phyloP scores from a whole-genome alignment of 192 early-diverging fungal species.

The Coemansia sp. region DNA sequence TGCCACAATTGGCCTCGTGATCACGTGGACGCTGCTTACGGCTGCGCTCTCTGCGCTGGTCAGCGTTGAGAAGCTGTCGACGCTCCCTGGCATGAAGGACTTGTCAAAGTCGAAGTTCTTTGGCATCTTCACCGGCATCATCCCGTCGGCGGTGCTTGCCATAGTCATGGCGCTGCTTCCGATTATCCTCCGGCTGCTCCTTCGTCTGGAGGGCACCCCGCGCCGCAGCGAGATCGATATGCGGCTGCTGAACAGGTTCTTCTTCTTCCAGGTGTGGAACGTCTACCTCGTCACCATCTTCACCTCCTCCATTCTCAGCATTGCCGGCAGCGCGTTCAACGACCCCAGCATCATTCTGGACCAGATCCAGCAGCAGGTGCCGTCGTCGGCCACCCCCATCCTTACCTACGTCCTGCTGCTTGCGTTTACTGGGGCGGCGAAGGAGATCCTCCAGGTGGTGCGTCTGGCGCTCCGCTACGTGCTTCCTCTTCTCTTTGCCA shows the following conservation, averaged over 20 bases:
- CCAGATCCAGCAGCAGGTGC: conserved; percentile 63
- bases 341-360: conserved; percentile 49
- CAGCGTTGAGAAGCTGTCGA: conserved; percentile 58
- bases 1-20: conserved; percentile 60
- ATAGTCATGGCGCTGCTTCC: conserved; percentile 75
- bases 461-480: conserved; percentile 67
- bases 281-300: conserved; percentile 80
- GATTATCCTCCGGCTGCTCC: conserved; percentile 66
- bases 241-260: conserved; percentile 72
- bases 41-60: conserved; percentile 59
- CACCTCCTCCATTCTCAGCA: conserved; percentile 63
- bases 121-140: conserved; percentile 73
- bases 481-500: conserved; percentile 60
- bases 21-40: conserved; percentile 77
- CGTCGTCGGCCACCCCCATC: conserved; percentile 76
- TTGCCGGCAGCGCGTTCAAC: conserved; percentile 26
- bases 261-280: conserved; percentile 82
- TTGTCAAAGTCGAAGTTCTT: conserved; percentile 35
- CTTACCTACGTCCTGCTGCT: conserved; percentile 83
- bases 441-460: conserved; percentile 70
- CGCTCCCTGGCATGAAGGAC: conserved; percentile 55
- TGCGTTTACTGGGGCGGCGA: conserved; percentile 66
- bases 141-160: conserved; percentile 72
- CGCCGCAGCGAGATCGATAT: conserved; percentile 65
- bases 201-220: conserved; percentile 66